phyloP scores from a whole-genome alignment of 495 filamentous ascomycete genomes.

The Penicillium canariense region DNA sequence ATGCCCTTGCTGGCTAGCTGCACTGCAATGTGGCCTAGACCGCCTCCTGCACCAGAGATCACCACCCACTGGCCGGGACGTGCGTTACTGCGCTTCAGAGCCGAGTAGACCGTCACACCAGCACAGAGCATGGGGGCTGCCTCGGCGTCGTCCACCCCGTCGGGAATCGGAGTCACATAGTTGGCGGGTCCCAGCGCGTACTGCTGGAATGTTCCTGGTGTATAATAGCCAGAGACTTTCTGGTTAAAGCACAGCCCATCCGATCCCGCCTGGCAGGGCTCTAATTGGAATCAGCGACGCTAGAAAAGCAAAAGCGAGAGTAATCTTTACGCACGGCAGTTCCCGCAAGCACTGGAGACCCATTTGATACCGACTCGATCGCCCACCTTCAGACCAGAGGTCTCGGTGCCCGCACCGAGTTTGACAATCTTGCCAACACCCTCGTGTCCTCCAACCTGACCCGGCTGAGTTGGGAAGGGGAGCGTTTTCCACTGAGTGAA shows the following conservation, averaged over 20 bases:
- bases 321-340: conserved; percentile 41
- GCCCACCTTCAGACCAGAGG: conserved; percentile 57
- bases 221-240: conserved; percentile 55
- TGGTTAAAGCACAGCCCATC: conserved; percentile 60
- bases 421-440: conserved; percentile 60
- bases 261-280: conserved; percentile 54
- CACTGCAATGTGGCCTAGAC: conserved; percentile 64
- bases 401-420: conserved; percentile 53
- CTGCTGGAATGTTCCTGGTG: conserved; percentile 71
- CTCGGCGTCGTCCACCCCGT: conserved; percentile 51
- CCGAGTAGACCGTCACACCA: conserved; percentile 58
- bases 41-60: conserved; percentile 66
- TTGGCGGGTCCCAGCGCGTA: conserved; percentile 63
- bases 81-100: conserved; percentile 56
- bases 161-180: conserved; percentile 70
- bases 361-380: conserved; percentile 65
- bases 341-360: conserved; percentile 45
- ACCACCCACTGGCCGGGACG: conserved; percentile 62
- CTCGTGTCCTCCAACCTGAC: conserved; percentile 67
- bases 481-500: conserved; percentile 48
- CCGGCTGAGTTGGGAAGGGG: conserved; percentile 60
- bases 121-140: conserved; percentile 67
- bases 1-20: conserved; percentile 63
- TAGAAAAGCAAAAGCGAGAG: neutral
- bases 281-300: conserved; percentile 16